A percentile compares a stretch with the other conserved stretches of the same genome.
Evolutionary conservation across 495 filamentous ascomycete species (phyloP).

Genomic region (Aspergillus nidulans): DNA sequence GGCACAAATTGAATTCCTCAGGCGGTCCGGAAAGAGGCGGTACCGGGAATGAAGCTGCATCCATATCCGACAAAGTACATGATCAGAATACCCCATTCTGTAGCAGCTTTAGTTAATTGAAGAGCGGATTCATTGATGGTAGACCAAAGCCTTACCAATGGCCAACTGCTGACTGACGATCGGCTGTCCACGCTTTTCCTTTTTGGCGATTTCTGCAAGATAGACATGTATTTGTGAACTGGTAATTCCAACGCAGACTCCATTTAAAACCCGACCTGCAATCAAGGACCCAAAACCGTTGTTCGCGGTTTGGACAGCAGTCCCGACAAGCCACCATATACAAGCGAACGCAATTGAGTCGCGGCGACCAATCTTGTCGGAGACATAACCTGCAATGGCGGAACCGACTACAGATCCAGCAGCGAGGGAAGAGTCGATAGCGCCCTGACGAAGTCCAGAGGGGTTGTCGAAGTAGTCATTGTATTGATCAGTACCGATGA

Average conservation of each 20-base stretch:
- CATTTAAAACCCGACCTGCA: slow-evolving; percentile 60
- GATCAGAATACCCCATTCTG: slow-evolving; percentile 52
- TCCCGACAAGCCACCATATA: slow-evolving; percentile 59
- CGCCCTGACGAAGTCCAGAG: slow-evolving; percentile 42
- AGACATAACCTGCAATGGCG: slow-evolving; percentile 52
- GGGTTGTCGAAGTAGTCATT: slow-evolving; percentile 58
- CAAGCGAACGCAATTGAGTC: slow-evolving; percentile 57
- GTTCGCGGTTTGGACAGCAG: slow-evolving; percentile 50
- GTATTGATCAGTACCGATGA: slow-evolving; percentile 62
- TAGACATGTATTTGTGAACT: slow-evolving; percentile 67
- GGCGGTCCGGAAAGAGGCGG: slow-evolving; percentile 58
- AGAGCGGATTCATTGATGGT: background rate
- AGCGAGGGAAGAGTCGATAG: slow-evolving; percentile 56
- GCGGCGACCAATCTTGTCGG: slow-evolving; percentile 56
- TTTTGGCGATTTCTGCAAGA: slow-evolving; percentile 60
- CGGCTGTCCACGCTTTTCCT: slow-evolving; percentile 56
- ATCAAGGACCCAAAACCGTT: slow-evolving; percentile 52
- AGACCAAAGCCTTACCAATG: slow-evolving; percentile 28
- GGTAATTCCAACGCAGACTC: slow-evolving; percentile 62
- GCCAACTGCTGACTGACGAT: slow-evolving; percentile 64
- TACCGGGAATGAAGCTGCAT: slow-evolving; percentile 54
- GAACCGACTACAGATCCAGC: slow-evolving; percentile 59
- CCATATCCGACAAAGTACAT: slow-evolving; percentile 51
- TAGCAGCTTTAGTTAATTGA: background rate
- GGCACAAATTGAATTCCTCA: slow-evolving; percentile 65